Base-by-base conservation (phyloP, 2,329 filamentous ascomycete genomes). In the Stemphylium vesicarium region DNA sequence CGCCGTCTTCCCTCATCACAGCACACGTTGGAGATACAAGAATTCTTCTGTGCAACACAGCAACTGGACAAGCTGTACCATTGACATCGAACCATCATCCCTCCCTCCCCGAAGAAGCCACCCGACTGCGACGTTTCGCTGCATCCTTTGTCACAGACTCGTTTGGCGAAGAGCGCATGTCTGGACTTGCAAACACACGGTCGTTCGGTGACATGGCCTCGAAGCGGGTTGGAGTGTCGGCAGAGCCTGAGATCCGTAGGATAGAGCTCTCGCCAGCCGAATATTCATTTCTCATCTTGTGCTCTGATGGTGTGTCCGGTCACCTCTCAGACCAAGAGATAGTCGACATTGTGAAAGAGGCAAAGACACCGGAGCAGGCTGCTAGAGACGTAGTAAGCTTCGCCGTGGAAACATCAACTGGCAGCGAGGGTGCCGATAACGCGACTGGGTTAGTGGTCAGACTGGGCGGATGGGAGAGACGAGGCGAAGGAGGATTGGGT, bases 121-220 rank as follows among this genome's bases (percentile, higher is more conserved):
- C 86, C 37, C 86, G 95, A 7, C 83, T 99, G 20, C 89, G 93
- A 39, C 88, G 93, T 43, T 98, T 93, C 72, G 90, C 92, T 1
- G 86, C 90, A 26, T 88, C 89, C 2, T 94, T 98, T 72, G 89
- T 96, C 15, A 95, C 94, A 0, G 95, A 99, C 77, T 96, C 91
- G 31, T 99, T 99, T 74, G 95, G 95, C 70, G 95, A 99, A 78
- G 93, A 98, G 77, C 92, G 95, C 64, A 95, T 99, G 75, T 88
- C 88, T 12, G 94, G 95, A 0, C 83, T 99, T 0, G 95, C 95
- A 64, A 99, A 99, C 78, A 96, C 91, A 29, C 90, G 95, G 26
- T 85, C 95, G 4, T 98, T 99, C 72, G 95, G 95, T 22, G 95
- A 99, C 78, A 92, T 97, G 78, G 84, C 85, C 31, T 91, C 88